Percentiles rank a stretch among this genome's conserved stretches.
These are phyloP conservation scores for Akanthomyces muscarius DNA, from an alignment of 2,329 filamentous ascomycete species.

Conservation along the genomic window DNA sequence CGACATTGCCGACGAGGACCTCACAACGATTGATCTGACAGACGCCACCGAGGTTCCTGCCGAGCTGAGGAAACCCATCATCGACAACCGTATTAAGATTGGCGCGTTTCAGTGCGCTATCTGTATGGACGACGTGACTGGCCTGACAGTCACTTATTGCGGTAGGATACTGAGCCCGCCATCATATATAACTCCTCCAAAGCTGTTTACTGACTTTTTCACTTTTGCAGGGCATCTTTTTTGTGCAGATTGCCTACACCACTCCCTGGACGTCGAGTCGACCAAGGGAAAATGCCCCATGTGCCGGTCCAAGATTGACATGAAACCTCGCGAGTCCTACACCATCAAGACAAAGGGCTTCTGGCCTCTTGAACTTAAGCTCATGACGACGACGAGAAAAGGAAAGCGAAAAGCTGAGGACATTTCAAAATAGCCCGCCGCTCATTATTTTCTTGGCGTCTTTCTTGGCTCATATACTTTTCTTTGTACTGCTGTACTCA, in stretches of 20 bases:
- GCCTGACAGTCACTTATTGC: conserved; percentile 61
- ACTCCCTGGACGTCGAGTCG: conserved; percentile 53
- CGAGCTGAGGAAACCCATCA: conserved; percentile 41
- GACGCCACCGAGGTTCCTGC: conserved; percentile 42
- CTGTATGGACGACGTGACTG: conserved; percentile 59
- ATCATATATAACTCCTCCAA: no score
- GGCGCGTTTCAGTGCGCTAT: conserved; percentile 61
- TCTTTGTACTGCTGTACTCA: neutral
- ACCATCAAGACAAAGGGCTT: conserved; percentile 47
- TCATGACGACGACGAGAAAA: conserved; percentile 53
- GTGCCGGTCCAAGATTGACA: conserved; percentile 57
- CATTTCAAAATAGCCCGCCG: conserved; percentile 23
- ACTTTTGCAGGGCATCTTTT: conserved; percentile 55
- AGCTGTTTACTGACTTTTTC: neutral
- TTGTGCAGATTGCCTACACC: conserved; percentile 59
- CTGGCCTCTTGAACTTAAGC: conserved; percentile 59
- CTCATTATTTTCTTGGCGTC: neutral
- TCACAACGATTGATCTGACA: conserved; percentile 30
- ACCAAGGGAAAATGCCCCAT: conserved; percentile 60
- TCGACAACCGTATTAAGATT: conserved; percentile 49
- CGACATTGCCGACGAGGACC: conserved; percentile 21
- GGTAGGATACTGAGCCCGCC: conserved; percentile 42
- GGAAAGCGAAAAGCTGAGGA: conserved; percentile 40
- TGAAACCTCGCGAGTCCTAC: conserved; percentile 38
- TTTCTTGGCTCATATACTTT: neutral